Evolutionary conservation across 2,329 filamentous ascomycete genomes (phyloP), one percentile per base, ranked within the genome.

Genomic region (Tympanopsis confertula): DNA sequence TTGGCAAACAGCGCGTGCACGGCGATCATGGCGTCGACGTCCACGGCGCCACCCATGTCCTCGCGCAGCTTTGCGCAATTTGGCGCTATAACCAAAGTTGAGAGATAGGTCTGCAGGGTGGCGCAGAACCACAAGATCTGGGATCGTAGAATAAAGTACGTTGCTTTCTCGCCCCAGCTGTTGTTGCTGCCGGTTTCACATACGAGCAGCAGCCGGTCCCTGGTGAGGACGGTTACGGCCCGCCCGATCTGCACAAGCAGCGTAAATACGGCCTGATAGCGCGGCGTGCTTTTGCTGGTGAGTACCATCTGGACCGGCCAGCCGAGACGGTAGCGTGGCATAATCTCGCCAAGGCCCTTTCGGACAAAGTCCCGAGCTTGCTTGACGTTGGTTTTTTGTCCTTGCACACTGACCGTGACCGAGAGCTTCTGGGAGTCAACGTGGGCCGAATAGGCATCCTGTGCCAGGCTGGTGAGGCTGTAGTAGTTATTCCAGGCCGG

Each of bases 21-120:
- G 1, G 59, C 58, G 19, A 87, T 78, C 84, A 95, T 93, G 19
- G 71, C 71, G 51, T 95, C 86, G 7, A 95, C 75, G 46, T 89
- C 86, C 19, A 70, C 66, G 0, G 85, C 76, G 4, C 62, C 59
- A 13, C 59, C 56, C 37, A 95, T 67, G 0, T 68, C 62, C 2
- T 56, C 53, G 4, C 62, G 61, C 62, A 95, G 71, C 20, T 65
- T 62, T 2, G 57, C 50, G 2, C 69, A 72, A 17, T 76, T 67
- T 0, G 77, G 72, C 0, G 69, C 70, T 1, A 94, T 66, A 1
- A 88, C 82, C 2, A 86, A 69, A 13, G 77, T 80, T 3, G 78
- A 79, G 4, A 94, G 61, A 51, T 94, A 91, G 5, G 78, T 78
- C 48, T 86, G 80, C 2, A 94, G 50, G 0, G 71, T 75, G 44